phyloP scores from a whole-genome alignment of 192 early-diverging fungal species.

The Lobulomyces angularis region DNA sequence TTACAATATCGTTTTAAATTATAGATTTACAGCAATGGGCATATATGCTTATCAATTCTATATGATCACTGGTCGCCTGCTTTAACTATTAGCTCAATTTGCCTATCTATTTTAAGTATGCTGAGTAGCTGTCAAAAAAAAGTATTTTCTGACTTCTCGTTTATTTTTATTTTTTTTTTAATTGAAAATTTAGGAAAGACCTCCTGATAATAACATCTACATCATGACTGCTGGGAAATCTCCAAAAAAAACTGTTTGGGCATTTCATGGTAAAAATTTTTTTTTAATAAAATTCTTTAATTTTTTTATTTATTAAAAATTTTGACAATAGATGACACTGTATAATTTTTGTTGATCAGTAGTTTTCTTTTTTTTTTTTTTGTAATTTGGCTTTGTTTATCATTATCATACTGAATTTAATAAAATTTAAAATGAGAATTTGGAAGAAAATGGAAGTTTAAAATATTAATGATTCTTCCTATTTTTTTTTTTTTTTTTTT shows the following conservation, averaged over 20 bases:
- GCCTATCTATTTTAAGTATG: conserved; percentile 85
- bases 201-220: conserved; percentile 31
- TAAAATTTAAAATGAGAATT: too few species aligned
- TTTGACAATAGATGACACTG: too few species aligned
- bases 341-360: too few species aligned
- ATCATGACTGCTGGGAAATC: conserved; percentile 21
- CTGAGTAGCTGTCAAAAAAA: conserved; percentile 73
- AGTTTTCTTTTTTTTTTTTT: too few species aligned
- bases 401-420: too few species aligned
- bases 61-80: conserved; percentile 92
- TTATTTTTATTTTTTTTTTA: neutral
- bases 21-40: conserved; percentile 74
- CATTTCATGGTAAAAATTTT: conserved; percentile 36
- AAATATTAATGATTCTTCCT: too few species aligned
- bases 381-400: too few species aligned
- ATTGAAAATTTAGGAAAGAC: conserved; percentile 18
- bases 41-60: conserved; percentile 91
- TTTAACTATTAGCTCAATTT: conserved; percentile 76
- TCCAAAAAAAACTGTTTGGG: conserved; percentile 31
- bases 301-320: too few species aligned
- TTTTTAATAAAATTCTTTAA: too few species aligned
- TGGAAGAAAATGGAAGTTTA: too few species aligned
- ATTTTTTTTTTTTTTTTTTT: too few species aligned
- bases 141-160: conserved; percentile 14
- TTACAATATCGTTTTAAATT: conserved; percentile 4